Conservation (phyloP, 345 rosid species). For the Theobroma cacao region DNA sequence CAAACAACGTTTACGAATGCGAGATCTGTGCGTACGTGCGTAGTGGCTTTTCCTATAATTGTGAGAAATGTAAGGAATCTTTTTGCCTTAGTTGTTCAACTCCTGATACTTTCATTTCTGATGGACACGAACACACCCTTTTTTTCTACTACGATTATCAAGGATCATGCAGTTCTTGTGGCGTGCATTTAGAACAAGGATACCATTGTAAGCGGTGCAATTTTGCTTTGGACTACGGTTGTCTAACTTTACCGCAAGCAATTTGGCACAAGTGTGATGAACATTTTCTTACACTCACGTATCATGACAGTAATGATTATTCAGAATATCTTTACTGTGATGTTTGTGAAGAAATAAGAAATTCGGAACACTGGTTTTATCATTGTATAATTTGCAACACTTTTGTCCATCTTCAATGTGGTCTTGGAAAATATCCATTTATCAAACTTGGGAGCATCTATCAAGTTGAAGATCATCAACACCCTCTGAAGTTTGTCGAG, state of each 20-base stretch:
- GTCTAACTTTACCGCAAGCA: too few species aligned
- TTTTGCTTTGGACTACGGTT: too few species aligned
- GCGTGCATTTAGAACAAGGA: too few species aligned
- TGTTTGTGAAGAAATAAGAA: background rate
- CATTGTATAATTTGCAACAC: background rate
- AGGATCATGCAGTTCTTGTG: too few species aligned
- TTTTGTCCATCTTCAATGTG: background rate
- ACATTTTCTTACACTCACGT: background rate
- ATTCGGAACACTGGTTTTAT: background rate
- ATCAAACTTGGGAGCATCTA: background rate
- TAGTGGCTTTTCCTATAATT: too few species aligned
- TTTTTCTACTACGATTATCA: too few species aligned
- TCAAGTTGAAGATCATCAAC: background rate
- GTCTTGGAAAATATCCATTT: background rate
- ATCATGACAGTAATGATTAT: background rate
- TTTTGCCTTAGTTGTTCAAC: too few species aligned
- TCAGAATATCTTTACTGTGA: background rate
- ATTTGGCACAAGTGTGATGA: background rate
- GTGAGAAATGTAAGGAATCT: too few species aligned
- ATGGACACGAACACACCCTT: too few species aligned
- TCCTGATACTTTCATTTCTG: too few species aligned
- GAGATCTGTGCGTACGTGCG: accelerated
- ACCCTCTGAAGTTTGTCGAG: background rate
- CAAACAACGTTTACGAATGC: too few species aligned
- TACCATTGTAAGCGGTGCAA: too few species aligned